phyloP scores from a whole-genome alignment of 108 stramenopile genomes.

The Nitzschia sp. region DNA sequence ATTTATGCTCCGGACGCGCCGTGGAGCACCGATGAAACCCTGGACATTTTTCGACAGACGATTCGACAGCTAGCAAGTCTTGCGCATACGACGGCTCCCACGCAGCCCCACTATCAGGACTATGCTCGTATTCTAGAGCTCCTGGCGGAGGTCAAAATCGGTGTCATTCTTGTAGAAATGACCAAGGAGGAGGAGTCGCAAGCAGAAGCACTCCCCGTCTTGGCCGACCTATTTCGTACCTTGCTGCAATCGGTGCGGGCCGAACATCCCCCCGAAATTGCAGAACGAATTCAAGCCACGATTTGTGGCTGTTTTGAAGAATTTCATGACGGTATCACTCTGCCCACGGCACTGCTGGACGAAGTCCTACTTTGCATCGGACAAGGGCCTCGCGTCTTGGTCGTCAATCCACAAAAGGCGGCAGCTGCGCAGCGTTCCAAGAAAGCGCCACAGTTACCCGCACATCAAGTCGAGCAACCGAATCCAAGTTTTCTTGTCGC shows the following conservation, averaged over 20 bases:
- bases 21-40: slow-evolving; percentile 64
- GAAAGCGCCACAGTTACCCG: slow-evolving; percentile 26
- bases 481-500: slow-evolving; percentile 73
- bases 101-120: slow-evolving; percentile 45
- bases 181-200: slow-evolving; percentile 30
- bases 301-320: slow-evolving; percentile 76
- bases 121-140: slow-evolving; percentile 73
- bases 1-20: slow-evolving; percentile 84
- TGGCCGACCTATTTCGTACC: slow-evolving; percentile 64
- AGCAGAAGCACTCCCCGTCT: slow-evolving; percentile 57
- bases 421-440: not conserved
- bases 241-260: slow-evolving; percentile 56
- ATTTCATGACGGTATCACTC: slow-evolving; percentile 45
- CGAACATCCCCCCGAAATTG: slow-evolving; percentile 72
- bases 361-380: slow-evolving; percentile 68
- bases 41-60: slow-evolving; percentile 69
- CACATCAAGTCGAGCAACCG: slow-evolving; percentile 55
- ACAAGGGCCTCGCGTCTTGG: slow-evolving; percentile 62
- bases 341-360: slow-evolving; percentile 75
- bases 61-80: slow-evolving; percentile 77
- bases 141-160: slow-evolving; percentile 78
- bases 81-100: slow-evolving; percentile 34
- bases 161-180: slow-evolving; percentile 78
- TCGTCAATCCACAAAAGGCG: slow-evolving; percentile 52
- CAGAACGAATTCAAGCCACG: slow-evolving; percentile 50